Evolutionary conservation across 257 asterid species (phyloP), one percentile per base, ranked within the genome.

Genomic region (Fraxinus americana): DNA sequence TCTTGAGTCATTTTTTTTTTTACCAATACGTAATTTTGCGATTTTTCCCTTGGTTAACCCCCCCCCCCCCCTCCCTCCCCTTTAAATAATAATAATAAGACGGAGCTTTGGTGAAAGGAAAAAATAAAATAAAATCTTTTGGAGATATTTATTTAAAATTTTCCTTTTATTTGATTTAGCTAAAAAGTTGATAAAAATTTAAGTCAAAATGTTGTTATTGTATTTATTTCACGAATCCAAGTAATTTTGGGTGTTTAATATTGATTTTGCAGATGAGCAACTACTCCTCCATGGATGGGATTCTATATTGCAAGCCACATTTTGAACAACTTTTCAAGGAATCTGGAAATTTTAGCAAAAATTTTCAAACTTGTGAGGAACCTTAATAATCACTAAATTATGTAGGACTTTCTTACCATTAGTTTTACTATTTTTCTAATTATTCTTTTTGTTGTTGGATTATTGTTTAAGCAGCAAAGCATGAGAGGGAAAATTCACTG

Each of bases 221-320:
- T 70, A 21, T 29, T 50, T 35, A 19, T 48, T 50, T 11, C 54
- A 13, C 13, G 16, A n/a, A 54, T 54, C 25, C 65, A 19, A 19
- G 25, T 54, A 14, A 34, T 69, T 8, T 32, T 4, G 2, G 38
- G 11, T 72, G 50, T 38, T 23, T 2, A 35, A 59, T 52, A 50
- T 45, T 21, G 29, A 29, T 3, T 50, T 82, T 73, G 61, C 79
- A 87, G 89, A 87, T 87, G 88, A 87, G 91, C 82, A 87, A 87
- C 57, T 87, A 87, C 79, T 87, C 89, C 4, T 87, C 91, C 68
- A 85, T 87, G 91, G 91, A 87, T 81, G 91, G 91, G 73, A 85
- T 83, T 73, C 88, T 85, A 35, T 87, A 87, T 57, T 87, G 91
- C 85, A 87, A 87, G 78, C n/a, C 91, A 34, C 91, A 87, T 83